Percentiles rank a stretch among this genome's conserved stretches.
Conservation (phyloP, 345 rosid species). For the Jatropha curcas region DNA sequence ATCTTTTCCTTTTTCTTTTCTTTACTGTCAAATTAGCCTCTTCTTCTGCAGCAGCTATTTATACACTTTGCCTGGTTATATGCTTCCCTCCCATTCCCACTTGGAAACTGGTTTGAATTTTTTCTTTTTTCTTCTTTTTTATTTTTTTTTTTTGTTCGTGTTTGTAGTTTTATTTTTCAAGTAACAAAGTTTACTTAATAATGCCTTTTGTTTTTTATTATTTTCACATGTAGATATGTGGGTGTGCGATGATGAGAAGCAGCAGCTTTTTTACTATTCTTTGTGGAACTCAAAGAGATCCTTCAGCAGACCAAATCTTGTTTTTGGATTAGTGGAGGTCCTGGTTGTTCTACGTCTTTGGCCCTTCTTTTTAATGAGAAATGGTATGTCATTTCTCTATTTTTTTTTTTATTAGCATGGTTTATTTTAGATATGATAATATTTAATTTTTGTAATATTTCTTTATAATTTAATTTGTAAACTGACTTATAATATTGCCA, state of each 20-base stretch:
- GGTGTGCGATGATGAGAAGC: conserved; percentile 14
- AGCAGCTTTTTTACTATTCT: conserved; percentile 26
- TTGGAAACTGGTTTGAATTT: too few relatives aligned
- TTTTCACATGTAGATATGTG: conserved; percentile 21
- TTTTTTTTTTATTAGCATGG: neutral
- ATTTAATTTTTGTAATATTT: neutral
- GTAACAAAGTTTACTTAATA: too few relatives aligned
- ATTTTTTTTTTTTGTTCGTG: too few relatives aligned
- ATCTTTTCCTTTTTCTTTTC: too few relatives aligned
- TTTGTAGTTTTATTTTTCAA: too few relatives aligned
- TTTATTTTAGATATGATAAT: neutral
- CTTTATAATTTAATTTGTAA: neutral
- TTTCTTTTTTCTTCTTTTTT: too few relatives aligned
- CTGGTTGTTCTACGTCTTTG: conserved; percentile 23
- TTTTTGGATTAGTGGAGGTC: conserved; percentile 24
- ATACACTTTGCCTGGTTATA: too few relatives aligned
- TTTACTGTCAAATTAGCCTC: too few relatives aligned
- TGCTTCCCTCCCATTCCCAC: too few relatives aligned
- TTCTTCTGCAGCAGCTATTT: too few relatives aligned
- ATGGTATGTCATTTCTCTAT: neutral
- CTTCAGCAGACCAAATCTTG: conserved; percentile 17
- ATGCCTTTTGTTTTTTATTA: too few relatives aligned
- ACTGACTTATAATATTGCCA: too few relatives aligned
- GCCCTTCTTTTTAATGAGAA: neutral
- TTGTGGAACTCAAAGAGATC: conserved; percentile 23